Evolutionary conservation across 192 early-diverging fungal genomes (phyloP).

Genomic region (Haplosporangium gracile): DNA sequence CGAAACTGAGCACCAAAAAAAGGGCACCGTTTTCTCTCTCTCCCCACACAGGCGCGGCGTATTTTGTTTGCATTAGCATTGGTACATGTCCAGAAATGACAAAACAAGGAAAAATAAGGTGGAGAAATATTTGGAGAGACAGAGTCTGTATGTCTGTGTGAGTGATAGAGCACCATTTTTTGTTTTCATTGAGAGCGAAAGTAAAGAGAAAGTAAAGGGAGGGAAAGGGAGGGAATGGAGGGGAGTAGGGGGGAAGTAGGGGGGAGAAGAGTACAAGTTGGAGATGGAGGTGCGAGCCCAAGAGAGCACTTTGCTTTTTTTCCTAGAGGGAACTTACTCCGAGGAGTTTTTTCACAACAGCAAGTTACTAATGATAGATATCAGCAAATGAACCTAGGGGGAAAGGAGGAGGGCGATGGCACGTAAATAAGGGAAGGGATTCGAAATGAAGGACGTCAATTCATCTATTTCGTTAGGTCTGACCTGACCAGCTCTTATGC

Average conservation of each 20-base stretch:
- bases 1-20: no score
- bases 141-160: no score
- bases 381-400: background rate
- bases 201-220: background rate
- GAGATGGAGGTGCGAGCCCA: slow-evolving; percentile 4
- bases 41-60: no score
- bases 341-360: background rate
- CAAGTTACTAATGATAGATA: background rate
- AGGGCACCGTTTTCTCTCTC: no score
- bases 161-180: background rate
- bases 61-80: no score
- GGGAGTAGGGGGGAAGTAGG: background rate
- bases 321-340: background rate
- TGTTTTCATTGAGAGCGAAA: background rate
- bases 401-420: background rate
- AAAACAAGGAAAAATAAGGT: no score
- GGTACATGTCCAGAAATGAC: no score
- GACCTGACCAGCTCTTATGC: no score
- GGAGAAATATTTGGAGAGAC: no score
- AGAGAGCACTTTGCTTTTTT: background rate
- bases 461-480: no score
- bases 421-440: no score
- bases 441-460: no score
- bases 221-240: background rate
- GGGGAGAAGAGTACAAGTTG: background rate